Evolutionary conservation across 495 filamentous ascomycete species (phyloP).

Genomic region (Podospora pseudopauciseta): DNA sequence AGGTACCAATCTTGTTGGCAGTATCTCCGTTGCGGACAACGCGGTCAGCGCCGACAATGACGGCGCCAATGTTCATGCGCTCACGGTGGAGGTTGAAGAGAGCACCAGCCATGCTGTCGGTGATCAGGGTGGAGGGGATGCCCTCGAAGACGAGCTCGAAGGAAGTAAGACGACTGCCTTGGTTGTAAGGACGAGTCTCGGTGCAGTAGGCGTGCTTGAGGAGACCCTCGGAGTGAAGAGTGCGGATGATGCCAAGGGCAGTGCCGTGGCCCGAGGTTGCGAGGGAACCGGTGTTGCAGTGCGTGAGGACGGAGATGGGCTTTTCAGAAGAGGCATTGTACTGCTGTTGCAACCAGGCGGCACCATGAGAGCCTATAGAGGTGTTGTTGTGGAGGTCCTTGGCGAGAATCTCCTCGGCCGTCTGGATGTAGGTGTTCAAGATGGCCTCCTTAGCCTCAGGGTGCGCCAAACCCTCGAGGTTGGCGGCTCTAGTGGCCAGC

Average conservation of each 20-base stretch:
- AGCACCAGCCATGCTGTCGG: slow-evolving; percentile 93
- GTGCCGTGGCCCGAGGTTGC: slow-evolving; percentile 97
- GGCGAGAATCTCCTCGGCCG: slow-evolving; percentile 82
- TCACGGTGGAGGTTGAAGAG: slow-evolving; percentile 61
- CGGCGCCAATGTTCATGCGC: slow-evolving; percentile 64
- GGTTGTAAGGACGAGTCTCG: slow-evolving; percentile 96
- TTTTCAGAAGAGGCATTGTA: slow-evolving; percentile 40
- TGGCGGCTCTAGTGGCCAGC: slow-evolving; percentile 44
- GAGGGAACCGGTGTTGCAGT: slow-evolving; percentile 97
- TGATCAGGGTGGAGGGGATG: slow-evolving; percentile 90
- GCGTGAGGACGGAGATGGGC: slow-evolving; percentile 74
- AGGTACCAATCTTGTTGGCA: slow-evolving; percentile 98
- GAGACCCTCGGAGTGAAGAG: slow-evolving; percentile 59
- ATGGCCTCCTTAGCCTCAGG: slow-evolving; percentile 45
- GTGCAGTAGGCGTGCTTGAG: slow-evolving; percentile 88
- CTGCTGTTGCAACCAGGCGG: slow-evolving; percentile 67
- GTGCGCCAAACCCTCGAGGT: slow-evolving; percentile 30
- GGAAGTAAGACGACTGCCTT: slow-evolving; percentile 90
- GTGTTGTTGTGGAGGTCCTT: slow-evolving; percentile 84
- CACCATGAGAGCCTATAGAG: slow-evolving; percentile 76
- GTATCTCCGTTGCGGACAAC: slow-evolving; percentile 97
- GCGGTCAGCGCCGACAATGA: slow-evolving; percentile 91
- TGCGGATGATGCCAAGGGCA: slow-evolving; percentile 87
- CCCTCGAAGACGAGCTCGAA: slow-evolving; percentile 92
- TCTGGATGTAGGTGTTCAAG: slow-evolving; percentile 62